These are phyloP conservation scores for Tirmania nivea DNA, from an alignment of 495 filamentous ascomycete species.

Conservation along the genomic window DNA sequence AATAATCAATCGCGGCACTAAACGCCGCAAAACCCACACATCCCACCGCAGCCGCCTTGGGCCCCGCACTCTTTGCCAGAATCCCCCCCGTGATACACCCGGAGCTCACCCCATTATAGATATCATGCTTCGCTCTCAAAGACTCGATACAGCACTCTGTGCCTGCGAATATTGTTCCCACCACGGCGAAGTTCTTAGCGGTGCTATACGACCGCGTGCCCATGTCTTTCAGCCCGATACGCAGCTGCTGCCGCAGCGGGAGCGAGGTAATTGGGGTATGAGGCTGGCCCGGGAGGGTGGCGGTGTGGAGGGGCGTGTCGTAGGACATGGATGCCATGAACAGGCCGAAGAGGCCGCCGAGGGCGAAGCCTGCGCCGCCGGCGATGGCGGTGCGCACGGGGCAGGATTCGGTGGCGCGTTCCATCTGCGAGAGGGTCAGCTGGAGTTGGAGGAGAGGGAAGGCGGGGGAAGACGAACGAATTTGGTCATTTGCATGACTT, in stretches of 20 bases:
- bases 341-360: conserved; percentile 79
- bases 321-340: conserved; percentile 96
- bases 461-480: conserved; percentile 3
- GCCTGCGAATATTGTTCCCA: conserved; percentile 74
- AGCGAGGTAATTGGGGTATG: conserved; percentile 41
- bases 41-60: conserved; percentile 70
- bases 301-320: conserved; percentile 42
- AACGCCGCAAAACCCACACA: conserved; percentile 94
- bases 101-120: conserved; percentile 67
- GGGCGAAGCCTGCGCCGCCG: conserved; percentile 69
- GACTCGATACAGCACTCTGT: conserved; percentile 94
- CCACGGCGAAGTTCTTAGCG: conserved; percentile 83
- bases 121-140: conserved; percentile 75
- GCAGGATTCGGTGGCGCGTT: conserved; percentile 71
- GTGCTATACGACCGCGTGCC: conserved; percentile 59
- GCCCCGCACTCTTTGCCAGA: conserved; percentile 63
- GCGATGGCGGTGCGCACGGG: conserved; percentile 61
- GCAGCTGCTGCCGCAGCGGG: conserved; percentile 61
- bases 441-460: background rate
- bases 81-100: conserved; percentile 85
- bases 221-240: conserved; percentile 81
- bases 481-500: conserved; percentile 14
- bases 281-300: conserved; percentile 7
- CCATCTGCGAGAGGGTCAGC: conserved; percentile 32
- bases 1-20: conserved; percentile 69